Conservation (phyloP, 2,329 filamentous ascomycete species). For the Ophiocordyceps unilateralis region DNA sequence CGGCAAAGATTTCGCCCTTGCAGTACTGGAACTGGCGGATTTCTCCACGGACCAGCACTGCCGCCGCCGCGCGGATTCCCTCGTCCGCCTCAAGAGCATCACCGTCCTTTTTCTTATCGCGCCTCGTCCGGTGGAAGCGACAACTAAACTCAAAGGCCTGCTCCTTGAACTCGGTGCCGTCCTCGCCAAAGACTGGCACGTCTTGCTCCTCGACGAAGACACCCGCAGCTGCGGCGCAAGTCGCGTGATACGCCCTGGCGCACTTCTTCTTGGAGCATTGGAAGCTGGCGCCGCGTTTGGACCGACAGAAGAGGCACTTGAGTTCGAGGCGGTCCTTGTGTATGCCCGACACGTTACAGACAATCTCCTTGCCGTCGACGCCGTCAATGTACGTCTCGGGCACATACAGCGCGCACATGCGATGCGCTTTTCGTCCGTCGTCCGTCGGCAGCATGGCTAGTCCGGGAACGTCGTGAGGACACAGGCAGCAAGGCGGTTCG, state of each 20-base stretch:
- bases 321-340: constrained; percentile 76
- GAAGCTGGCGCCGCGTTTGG: constrained; percentile 89
- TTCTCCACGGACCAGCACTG: constrained; percentile 51
- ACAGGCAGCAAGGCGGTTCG: constrained; percentile 75
- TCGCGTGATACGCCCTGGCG: constrained; percentile 82
- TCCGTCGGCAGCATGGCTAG: constrained; percentile 76
- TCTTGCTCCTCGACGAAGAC: constrained; percentile 80
- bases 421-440: constrained; percentile 73
- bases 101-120: constrained; percentile 57
- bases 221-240: constrained; percentile 80
- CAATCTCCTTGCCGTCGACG: constrained; percentile 51
- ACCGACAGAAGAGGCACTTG: constrained; percentile 89
- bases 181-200: constrained; percentile 73
- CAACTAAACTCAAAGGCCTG: constrained; percentile 88
- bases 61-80: constrained; percentile 51
- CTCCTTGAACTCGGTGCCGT: constrained; percentile 82
- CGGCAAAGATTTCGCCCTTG: constrained; percentile 78
- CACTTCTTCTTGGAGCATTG: constrained; percentile 95
- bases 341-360: constrained; percentile 66
- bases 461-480: constrained; percentile 73
- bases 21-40: constrained; percentile 76
- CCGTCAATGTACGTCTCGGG: constrained; percentile 78
- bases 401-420: constrained; percentile 76
- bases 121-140: constrained; percentile 80
- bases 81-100: constrained; percentile 53